These are phyloP conservation scores for Elongisporangium prolatum DNA, from an alignment of 352 stramenopile species.

Conservation along the genomic window DNA sequence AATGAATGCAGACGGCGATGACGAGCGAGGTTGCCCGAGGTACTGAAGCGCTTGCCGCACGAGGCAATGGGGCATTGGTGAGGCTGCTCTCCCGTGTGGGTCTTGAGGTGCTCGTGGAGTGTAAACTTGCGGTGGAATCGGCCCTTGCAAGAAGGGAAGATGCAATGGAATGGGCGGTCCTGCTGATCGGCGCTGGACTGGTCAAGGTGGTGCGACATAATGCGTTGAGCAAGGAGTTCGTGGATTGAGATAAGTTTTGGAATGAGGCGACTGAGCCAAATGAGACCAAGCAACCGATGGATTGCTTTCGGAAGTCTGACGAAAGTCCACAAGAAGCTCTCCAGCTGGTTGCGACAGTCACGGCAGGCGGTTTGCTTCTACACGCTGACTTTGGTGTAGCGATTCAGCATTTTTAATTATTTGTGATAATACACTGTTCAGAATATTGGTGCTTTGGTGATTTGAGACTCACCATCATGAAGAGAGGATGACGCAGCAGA, in stretches of 20 bases:
- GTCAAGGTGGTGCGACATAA: constrained; percentile 5
- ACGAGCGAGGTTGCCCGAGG: constrained; percentile 54
- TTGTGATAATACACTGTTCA: background rate
- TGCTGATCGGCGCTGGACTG: constrained; percentile 14
- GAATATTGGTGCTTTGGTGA: background rate
- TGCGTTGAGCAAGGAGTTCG: constrained; percentile 13
- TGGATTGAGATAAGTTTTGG: background rate
- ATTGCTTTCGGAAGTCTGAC: too few species aligned
- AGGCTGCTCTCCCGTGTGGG: constrained; percentile 74
- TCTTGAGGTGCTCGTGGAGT: constrained; percentile 77
- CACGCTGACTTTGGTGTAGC: too few species aligned
- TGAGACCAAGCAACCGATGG: background rate
- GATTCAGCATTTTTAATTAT: too few species aligned
- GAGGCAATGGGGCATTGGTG: constrained; percentile 48
- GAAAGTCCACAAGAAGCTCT: too few species aligned
- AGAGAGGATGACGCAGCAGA: background rate
- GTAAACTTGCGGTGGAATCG: constrained; percentile 74
- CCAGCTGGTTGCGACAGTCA: too few species aligned
- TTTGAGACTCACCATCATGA: background rate
- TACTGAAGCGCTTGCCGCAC: constrained; percentile 59
- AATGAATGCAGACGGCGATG: constrained; percentile 46
- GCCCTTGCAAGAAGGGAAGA: constrained; percentile 28
- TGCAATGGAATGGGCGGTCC: constrained; percentile 34
- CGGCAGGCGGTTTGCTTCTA: too few species aligned
- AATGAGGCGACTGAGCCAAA: background rate